phyloP scores from a whole-genome alignment of 106 monocot genomes.

The Dendrobium catenatum region DNA sequence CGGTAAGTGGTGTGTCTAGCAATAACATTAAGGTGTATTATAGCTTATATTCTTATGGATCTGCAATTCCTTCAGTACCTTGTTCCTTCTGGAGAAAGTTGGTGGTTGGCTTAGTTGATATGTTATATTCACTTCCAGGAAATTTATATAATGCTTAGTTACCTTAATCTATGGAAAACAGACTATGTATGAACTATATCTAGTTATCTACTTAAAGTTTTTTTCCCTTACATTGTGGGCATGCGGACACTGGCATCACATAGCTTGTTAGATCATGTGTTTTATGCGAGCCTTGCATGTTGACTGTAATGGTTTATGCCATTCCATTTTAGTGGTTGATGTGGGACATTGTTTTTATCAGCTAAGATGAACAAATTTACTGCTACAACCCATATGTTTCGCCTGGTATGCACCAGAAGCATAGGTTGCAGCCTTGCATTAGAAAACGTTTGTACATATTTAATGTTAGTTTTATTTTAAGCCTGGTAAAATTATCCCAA shows the following conservation, averaged over 20 bases:
- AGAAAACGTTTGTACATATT: background rate
- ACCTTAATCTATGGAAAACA: background rate
- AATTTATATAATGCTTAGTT: background rate
- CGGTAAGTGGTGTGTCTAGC: conserved; percentile 42
- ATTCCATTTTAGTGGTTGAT: background rate
- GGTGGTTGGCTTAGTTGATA: background rate
- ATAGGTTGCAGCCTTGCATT: background rate
- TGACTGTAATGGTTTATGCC: background rate
- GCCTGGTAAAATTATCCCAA: too few relatives aligned
- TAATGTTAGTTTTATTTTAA: background rate
- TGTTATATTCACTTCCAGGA: background rate
- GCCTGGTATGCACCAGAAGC: background rate
- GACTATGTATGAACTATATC: too few relatives aligned
- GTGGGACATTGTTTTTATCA: background rate
- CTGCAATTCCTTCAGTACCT: background rate
- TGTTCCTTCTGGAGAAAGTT: background rate
- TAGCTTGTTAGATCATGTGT: background rate
- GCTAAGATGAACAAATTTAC: background rate
- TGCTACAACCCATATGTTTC: background rate
- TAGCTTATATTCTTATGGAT: background rate
- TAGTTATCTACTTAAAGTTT: too few relatives aligned
- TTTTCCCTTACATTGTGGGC: too few relatives aligned
- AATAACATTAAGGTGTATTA: background rate
- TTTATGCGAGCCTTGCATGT: background rate
- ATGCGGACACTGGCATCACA: too few relatives aligned